phyloP scores from a whole-genome alignment of 192 early-diverging fungal species.

The Linnemannia exigua region DNA sequence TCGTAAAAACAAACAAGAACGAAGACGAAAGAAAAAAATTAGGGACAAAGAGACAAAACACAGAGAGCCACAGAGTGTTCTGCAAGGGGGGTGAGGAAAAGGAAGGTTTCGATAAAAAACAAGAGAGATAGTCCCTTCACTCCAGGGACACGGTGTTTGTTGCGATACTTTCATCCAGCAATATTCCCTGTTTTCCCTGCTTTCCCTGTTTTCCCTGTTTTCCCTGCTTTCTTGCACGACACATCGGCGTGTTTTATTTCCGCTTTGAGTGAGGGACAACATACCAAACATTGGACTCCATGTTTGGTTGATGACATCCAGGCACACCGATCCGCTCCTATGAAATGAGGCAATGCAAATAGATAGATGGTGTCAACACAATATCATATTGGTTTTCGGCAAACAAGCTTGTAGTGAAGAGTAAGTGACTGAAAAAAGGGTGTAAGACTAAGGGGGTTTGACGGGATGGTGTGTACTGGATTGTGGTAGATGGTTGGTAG shows the following conservation, averaged over 20 bases:
- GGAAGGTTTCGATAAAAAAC: neutral
- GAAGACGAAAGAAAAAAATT: neutral
- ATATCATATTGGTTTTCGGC: neutral
- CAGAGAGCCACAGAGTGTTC: neutral
- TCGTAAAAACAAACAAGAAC: neutral
- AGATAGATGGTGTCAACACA: neutral
- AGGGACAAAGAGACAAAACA: neutral
- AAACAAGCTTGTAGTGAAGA: neutral
- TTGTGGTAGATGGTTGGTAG: neutral
- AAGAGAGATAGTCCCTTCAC: neutral
- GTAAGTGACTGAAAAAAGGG: neutral
- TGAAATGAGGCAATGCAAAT: neutral
- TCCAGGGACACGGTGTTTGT: neutral
- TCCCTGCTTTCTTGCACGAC: neutral
- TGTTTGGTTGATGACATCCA: constrained; percentile 99
- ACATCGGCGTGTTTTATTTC: neutral
- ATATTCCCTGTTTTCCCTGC: neutral
- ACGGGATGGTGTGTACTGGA: neutral
- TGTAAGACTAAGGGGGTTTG: neutral
- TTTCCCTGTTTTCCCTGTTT: neutral
- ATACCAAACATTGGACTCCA: constrained; percentile 99
- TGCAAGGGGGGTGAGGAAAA: neutral
- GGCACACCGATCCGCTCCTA: constrained; percentile 97
- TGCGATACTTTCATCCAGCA: neutral
- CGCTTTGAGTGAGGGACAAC: neutral